Evolutionary conservation across 495 filamentous ascomycete species (phyloP).

Genomic region (Pyronema domesticum): DNA sequence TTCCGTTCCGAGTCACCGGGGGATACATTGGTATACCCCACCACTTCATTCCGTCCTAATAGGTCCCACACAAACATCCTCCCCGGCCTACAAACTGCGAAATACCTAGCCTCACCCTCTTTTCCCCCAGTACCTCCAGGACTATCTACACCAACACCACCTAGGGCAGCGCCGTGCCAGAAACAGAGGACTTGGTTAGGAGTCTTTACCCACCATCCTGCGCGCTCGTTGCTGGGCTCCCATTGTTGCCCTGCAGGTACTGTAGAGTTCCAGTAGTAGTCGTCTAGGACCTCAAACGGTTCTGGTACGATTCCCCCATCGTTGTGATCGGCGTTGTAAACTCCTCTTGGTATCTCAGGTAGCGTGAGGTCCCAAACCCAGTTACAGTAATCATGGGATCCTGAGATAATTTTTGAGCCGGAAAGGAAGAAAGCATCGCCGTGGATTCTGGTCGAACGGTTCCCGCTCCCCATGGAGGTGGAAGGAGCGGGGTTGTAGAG

Average conservation of each 20-base stretch:
- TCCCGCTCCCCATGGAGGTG: slow-evolving; percentile 16
- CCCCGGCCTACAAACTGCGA: slow-evolving; percentile 19
- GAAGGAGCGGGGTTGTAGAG: slow-evolving; percentile 15
- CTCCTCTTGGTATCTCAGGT: too few species aligned
- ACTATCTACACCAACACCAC: too few species aligned
- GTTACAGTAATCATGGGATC: slow-evolving; percentile 23
- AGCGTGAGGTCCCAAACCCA: slow-evolving; percentile 18
- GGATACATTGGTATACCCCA: background rate
- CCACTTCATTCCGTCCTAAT: background rate
- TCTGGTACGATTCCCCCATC: slow-evolving; percentile 15
- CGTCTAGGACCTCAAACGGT: slow-evolving; percentile 19
- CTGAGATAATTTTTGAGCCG: slow-evolving; percentile 11
- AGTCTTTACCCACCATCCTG: slow-evolving; percentile 23
- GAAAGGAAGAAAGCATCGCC: slow-evolving; percentile 16
- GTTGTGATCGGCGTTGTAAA: slow-evolving; percentile 14
- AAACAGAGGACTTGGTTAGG: slow-evolving; percentile 23
- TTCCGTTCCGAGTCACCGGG: background rate
- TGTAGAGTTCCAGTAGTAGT: slow-evolving; percentile 18
- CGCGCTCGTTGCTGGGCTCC: slow-evolving; percentile 19
- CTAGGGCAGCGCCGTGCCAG: slow-evolving; percentile 18
- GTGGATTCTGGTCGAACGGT: slow-evolving; percentile 20
- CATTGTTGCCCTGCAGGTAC: background rate
- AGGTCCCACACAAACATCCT: slow-evolving; percentile 25
- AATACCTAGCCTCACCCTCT: too few species aligned
- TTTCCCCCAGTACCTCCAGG: too few species aligned